Evolutionary conservation across 305 asterid species (phyloP), one percentile per base, ranked within the genome.

Genomic region (Fraxinus sp.): DNA sequence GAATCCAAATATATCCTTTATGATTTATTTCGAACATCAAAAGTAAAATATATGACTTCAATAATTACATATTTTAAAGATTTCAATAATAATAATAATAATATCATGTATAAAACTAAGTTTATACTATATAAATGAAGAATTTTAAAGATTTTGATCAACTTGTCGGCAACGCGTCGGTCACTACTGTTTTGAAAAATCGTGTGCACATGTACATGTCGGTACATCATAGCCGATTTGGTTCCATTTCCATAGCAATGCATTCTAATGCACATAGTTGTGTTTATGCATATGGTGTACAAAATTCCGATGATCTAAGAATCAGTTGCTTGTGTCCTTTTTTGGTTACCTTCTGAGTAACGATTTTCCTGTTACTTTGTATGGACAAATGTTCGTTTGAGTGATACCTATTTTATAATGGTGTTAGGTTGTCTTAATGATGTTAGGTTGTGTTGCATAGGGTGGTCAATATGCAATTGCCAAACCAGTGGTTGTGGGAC

Each of bases 401-500:
- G 22, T 81, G 14, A 75, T 72, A 9, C 6, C 70, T 30, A 70
- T 79, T 33, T 85, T 35, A 62, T 70, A 37, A 82, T 79, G 43
- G 4, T 30, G 33, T 30, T 30, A 30, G 33, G 33, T 30, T 30
- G 33, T 32, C 35, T 32, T 3, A 32, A 32, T 32, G 35, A 7
- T 88, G 77, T 9, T 84, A 94, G 98, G 99, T 96, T 84, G 98
- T 96, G 43, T 89, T 96, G 91, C 98, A 93, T 59, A 98, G 99
- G 9, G 94, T 91, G 76, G 99, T 94, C 81, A 96, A 92, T 86
- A 92, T 96, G 98, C 99, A 96, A 87, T 85, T 96, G 86, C 99
- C 99, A 8, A 96, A 96, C 89, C 98, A 94, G 89, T 96, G 98
- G 99, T 77, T 94, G 90, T 96, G 98, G 99, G 99, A 96, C 81